Conservation (phyloP, 345 rosid genomes). For the Ailanthus altissimus region DNA sequence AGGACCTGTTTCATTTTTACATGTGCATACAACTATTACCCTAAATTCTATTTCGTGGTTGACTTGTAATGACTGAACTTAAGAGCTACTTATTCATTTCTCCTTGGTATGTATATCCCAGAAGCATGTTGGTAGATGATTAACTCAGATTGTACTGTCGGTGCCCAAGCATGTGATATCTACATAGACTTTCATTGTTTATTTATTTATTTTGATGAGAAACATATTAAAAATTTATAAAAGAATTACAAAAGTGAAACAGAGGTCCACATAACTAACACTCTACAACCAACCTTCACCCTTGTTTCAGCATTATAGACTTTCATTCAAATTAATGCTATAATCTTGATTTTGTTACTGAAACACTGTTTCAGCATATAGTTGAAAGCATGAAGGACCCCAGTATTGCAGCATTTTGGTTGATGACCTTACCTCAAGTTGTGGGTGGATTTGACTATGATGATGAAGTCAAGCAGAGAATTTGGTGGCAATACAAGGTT, state of each 20-base stretch:
- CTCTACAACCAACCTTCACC: no score
- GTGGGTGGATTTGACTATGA: slow-evolving; percentile 83
- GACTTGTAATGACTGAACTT: not conserved
- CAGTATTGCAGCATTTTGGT: slow-evolving; percentile 94
- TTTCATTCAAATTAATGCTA: not conserved
- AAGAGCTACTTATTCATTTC: not conserved
- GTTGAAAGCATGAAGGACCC: slow-evolving; percentile 96
- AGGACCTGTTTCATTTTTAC: not conserved
- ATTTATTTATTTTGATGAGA: no score
- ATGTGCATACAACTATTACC: no score
- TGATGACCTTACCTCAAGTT: slow-evolving; percentile 81
- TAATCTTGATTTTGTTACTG: slow-evolving; percentile 16
- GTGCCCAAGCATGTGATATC: not conserved
- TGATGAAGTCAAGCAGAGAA: slow-evolving; percentile 79
- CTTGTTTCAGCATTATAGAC: not conserved
- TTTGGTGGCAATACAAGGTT: slow-evolving; percentile 97
- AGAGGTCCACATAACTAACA: no score
- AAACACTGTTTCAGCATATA: slow-evolving; percentile 74
- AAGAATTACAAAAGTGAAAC: no score
- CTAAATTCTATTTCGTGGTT: slow-evolving; percentile 2
- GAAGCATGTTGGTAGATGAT: not conserved
- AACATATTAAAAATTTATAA: no score
- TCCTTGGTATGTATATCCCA: not conserved
- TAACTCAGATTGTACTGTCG: not conserved
- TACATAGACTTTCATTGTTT: no score